Conservation (phyloP, 768 basidiomycete species). For the Leccinellum luteum region DNA sequence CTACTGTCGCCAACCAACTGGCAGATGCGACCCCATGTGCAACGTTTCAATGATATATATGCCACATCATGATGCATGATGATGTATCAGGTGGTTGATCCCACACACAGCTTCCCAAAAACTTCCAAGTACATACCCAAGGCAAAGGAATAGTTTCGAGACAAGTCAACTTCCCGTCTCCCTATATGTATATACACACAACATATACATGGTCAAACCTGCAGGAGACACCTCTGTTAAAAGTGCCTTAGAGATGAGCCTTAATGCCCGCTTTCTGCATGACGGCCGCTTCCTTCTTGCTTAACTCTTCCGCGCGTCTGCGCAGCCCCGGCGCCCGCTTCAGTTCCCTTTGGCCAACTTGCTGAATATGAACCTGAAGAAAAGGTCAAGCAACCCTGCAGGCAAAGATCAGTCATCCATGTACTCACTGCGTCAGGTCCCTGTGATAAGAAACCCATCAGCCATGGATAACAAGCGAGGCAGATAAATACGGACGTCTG, state of each 20-base stretch:
- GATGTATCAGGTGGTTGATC: too few species aligned
- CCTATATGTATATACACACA: background rate
- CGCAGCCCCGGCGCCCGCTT: conserved; percentile 66
- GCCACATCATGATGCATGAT: too few species aligned
- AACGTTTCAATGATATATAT: too few species aligned
- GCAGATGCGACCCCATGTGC: too few species aligned
- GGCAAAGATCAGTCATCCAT: background rate
- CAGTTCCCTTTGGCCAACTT: conserved; percentile 88
- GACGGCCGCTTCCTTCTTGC: conserved; percentile 59
- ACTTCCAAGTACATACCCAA: background rate
- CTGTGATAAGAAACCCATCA: conserved; percentile 34
- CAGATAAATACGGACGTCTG: conserved; percentile 57
- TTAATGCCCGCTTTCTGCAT: conserved; percentile 61
- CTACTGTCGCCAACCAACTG: too few species aligned
- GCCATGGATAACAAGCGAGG: background rate
- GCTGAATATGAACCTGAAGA: conserved; percentile 85
- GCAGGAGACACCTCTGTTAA: background rate
- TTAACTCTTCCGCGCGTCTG: conserved; percentile 51
- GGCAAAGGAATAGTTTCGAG: background rate
- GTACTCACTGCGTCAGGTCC: conserved; percentile 73
- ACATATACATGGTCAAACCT: background rate
- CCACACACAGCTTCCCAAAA: too few species aligned
- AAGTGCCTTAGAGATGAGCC: conserved; percentile 43
- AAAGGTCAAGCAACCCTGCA: background rate
- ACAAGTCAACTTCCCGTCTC: background rate